A percentile compares a stretch with the other conserved stretches of the same genome.
Conservation (phyloP, 176 grass and related monocot genomes). For the Lolium rigidum region DNA sequence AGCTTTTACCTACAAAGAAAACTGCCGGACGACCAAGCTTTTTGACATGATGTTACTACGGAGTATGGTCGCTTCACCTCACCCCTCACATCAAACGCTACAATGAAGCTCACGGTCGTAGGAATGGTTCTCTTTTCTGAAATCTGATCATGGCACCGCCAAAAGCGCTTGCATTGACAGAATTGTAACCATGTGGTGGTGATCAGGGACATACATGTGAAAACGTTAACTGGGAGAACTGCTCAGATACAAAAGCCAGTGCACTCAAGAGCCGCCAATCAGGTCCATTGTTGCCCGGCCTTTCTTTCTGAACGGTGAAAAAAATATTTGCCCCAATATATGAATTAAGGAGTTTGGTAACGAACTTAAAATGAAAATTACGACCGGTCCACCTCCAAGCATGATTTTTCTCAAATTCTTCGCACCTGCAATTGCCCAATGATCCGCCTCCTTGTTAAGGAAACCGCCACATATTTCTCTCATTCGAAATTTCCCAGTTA, state of each 20-base stretch:
- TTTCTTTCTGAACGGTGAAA: no score
- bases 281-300: background rate
- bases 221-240: background rate
- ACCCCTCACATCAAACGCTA: background rate
- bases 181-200: slow-evolving; percentile 15
- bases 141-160: slow-evolving; percentile 23
- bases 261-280: background rate
- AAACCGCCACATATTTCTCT: no score
- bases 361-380: no score
- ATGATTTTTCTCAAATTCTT: no score
- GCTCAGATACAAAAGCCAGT: background rate
- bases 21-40: background rate
- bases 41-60: slow-evolving; percentile 24
- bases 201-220: background rate
- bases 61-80: slow-evolving; percentile 20
- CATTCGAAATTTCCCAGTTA: no score
- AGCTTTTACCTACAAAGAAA: background rate
- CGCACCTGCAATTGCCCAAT: no score
- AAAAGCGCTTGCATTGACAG: background rate
- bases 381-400: no score
- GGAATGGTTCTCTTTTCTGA: slow-evolving; percentile 1
- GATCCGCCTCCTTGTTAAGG: no score
- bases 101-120: background rate
- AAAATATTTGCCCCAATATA: no score
- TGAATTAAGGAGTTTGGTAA: no score